Base-by-base conservation (phyloP, 78 protist species). In the Capsaspora owczarzaki region DNA sequence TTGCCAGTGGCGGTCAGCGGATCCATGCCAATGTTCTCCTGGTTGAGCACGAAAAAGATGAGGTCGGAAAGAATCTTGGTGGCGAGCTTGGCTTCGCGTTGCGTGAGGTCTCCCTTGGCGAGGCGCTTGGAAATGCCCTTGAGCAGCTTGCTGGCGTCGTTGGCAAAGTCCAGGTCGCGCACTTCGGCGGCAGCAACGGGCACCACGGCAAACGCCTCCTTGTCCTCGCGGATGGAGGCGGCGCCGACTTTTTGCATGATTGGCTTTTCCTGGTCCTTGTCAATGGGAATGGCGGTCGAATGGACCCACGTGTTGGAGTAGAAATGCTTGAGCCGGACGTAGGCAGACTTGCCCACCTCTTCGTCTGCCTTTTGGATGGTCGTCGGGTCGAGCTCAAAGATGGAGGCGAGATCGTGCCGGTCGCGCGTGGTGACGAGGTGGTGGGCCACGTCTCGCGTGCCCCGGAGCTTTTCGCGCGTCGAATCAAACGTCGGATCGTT, bases 81-180 rank as follows among this genome's bases (percentile, higher is more conserved):
- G 37, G 23, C 43, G 5, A 33, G 10, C 41, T 63, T 79, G 42
- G 3, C 22, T 37, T 68, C 63, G 37, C 8, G 29, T 25, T n/a
- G 31, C 8, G 31, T 49, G 44, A 66, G 12, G 70, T 8, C 37
- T 40, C 76, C 83, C 61, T 61, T 14, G 51, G 2, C 12, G 77
- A 71, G 10, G 56, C 74, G 27, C 37, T 42, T 27, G n/a, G 27
- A 35, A 68, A 38, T 27, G 37, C 0, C 1, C 37, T 43, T 4
- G 19, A 80, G 70, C 40, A 63, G 35, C 29, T 33, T 2, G 22
- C 44, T 1, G 25, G 84, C 8, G 3, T 80, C 84, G 51, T 1
- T 40, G 37, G 61, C 75, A 47, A 71, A 71, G 76, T 80, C 84
- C 60, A 80, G 71, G 63, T 80, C 84, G 31, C 78, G 61, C 14